A percentile compares a stretch with the other conserved stretches of the same genome.
These are phyloP conservation scores for Lobosporangium transversale DNA, from an alignment of 192 early-diverging fungal genomes.

Conservation along the genomic window DNA sequence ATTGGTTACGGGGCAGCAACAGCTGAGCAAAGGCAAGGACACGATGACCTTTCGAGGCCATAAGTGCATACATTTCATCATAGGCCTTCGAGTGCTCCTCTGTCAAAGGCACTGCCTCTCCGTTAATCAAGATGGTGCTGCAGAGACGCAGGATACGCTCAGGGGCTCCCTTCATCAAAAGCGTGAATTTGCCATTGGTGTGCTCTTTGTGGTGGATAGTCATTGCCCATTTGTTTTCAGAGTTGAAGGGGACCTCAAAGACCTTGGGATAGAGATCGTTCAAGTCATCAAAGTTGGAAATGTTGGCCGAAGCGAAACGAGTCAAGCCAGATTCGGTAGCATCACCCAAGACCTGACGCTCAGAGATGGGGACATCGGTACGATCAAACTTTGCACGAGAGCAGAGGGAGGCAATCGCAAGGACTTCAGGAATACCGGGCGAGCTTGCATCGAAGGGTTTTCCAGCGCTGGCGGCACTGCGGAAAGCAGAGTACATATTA, in stretches of 20 bases:
- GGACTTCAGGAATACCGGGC: conserved; percentile 77
- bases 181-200: conserved; percentile 71
- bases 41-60: conserved; percentile 94
- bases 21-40: conserved; percentile 93
- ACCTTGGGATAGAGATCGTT: conserved; percentile 80
- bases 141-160: conserved; percentile 91
- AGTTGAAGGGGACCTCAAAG: conserved; percentile 97
- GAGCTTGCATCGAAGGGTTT: conserved; percentile 58
- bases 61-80: conserved; percentile 83
- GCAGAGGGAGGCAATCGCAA: conserved; percentile 85
- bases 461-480: conserved; percentile 53
- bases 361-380: conserved; percentile 83
- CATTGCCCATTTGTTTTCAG: conserved; percentile 95
- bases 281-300: conserved; percentile 81
- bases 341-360: conserved; percentile 89
- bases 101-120: conserved; percentile 69
- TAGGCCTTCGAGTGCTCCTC: conserved; percentile 72
- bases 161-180: conserved; percentile 95
- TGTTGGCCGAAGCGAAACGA: conserved; percentile 79
- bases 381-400: conserved; percentile 91
- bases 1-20: conserved; percentile 71
- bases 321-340: conserved; percentile 94
- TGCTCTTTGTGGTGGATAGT: conserved; percentile 86
- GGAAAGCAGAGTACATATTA: conserved; percentile 69
- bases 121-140: conserved; percentile 71